These are phyloP conservation scores for Phytophthora citrophthora DNA, from an alignment of 352 stramenopile genomes.

Conservation along the genomic window DNA sequence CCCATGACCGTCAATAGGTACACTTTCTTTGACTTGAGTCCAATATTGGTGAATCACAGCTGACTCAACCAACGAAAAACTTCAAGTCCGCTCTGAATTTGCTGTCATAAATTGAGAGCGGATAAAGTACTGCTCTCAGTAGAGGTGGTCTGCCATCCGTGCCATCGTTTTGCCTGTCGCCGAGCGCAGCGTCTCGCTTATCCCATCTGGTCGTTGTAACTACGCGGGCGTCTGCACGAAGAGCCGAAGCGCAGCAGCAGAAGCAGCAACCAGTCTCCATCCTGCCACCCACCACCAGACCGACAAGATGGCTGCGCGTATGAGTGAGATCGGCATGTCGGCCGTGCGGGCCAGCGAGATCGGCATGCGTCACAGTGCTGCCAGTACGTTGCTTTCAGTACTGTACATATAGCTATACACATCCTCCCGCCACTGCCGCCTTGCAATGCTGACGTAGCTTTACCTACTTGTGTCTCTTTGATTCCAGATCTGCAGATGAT, in stretches of 20 bases:
- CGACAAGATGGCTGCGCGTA: slow-evolving; percentile 35
- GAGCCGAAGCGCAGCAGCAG: slow-evolving; percentile 9
- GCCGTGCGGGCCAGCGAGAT: slow-evolving; percentile 43
- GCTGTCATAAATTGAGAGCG: slow-evolving; percentile 2
- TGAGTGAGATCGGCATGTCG: slow-evolving; percentile 44
- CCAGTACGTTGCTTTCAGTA: slow-evolving; percentile 26
- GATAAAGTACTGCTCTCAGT: slow-evolving; percentile 13
- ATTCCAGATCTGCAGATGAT: slow-evolving; percentile 42
- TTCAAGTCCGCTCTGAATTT: slow-evolving; percentile 22
- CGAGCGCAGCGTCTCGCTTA: neutral
- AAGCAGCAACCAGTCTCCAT: slow-evolving; percentile 18
- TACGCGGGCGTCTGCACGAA: slow-evolving; percentile 20
- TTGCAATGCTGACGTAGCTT: slow-evolving; percentile 23
- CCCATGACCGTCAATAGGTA: slow-evolving; percentile 17
- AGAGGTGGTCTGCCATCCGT: slow-evolving; percentile 1
- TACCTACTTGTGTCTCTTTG: slow-evolving; percentile 13
- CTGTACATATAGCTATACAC: slow-evolving; percentile 3
- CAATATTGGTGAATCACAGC: neutral
- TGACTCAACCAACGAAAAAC: slow-evolving; percentile 7
- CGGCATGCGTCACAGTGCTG: slow-evolving; percentile 46
- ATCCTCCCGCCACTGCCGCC: slow-evolving; percentile 22
- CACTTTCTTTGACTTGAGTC: slow-evolving; percentile 11
- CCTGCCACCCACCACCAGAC: neutral
- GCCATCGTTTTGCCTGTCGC: slow-evolving; percentile 3
- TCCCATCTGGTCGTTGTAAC: slow-evolving; percentile 35